phyloP scores from a whole-genome alignment of 805 yeast species.

The Myxozyma kluyveri region DNA sequence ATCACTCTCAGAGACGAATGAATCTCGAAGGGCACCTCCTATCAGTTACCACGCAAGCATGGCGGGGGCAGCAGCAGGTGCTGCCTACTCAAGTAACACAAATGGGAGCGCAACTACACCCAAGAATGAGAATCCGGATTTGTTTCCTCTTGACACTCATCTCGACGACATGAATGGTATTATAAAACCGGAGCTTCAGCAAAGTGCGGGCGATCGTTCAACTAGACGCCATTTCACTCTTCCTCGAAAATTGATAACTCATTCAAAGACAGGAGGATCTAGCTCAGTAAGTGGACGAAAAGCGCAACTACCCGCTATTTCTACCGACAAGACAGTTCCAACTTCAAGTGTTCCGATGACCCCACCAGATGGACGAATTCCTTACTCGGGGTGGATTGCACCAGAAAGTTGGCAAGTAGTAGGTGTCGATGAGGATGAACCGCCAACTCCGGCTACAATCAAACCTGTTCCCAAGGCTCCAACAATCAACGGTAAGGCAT shows the following conservation, averaged over 20 bases:
- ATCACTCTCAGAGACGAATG: no score
- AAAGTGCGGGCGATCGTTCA: conserved; percentile 1
- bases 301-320: neutral
- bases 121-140: conserved; percentile 2
- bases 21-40: no score
- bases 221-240: conserved; percentile 31
- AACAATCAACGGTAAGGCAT: neutral
- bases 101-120: no score
- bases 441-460: no score
- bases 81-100: no score
- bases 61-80: no score
- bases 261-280: conserved; percentile 25
- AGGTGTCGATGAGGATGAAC: neutral
- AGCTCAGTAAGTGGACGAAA: neutral
- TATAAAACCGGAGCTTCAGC: conserved; percentile 34
- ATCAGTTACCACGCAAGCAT: no score
- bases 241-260: conserved; percentile 33
- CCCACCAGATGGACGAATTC: neutral
- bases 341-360: conserved; percentile 3
- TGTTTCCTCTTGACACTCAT: conserved; percentile 45
- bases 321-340: neutral
- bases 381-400: conserved; percentile 47
- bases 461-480: conserved; percentile 2
- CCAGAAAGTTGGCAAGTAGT: conserved; percentile 62
- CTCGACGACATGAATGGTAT: conserved; percentile 54